Percentiles rank a stretch among this genome's conserved stretches.
These are phyloP conservation scores for Pestalotiopsis sp. DNA, from an alignment of 2,329 filamentous ascomycete genomes.

Conservation along the genomic window DNA sequence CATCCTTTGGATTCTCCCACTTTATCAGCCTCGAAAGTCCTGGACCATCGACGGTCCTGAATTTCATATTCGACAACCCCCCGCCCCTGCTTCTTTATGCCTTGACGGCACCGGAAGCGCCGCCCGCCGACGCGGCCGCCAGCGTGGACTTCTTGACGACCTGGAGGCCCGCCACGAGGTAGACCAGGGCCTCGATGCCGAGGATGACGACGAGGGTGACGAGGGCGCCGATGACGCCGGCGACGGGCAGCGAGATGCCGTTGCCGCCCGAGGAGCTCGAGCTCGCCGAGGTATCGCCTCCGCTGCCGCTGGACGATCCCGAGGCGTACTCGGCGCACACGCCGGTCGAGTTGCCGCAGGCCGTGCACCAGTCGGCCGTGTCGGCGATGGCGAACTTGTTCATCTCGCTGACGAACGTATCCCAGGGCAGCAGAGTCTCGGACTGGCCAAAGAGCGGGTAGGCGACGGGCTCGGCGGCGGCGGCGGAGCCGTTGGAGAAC, in stretches of 20 bases:
- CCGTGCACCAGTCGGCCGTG: conserved; percentile 68
- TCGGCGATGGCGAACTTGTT: conserved; percentile 65
- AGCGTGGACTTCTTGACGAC: conserved; percentile 48
- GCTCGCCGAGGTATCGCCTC: conserved; percentile 22
- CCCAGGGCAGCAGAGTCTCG: conserved; percentile 62
- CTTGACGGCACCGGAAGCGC: conserved; percentile 8
- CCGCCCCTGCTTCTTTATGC: neutral
- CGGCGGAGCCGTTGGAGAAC: conserved; percentile 59
- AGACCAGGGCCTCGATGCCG: conserved; percentile 42
- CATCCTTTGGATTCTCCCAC: no score
- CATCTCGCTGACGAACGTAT: conserved; percentile 65
- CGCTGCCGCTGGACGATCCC: conserved; percentile 7
- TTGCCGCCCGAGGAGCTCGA: conserved; percentile 22
- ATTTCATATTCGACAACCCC: no score
- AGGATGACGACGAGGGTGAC: conserved; percentile 55
- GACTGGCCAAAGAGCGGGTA: conserved; percentile 63
- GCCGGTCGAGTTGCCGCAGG: conserved; percentile 72
- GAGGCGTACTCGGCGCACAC: conserved; percentile 53
- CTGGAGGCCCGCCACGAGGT: conserved; percentile 44
- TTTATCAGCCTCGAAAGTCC: no score
- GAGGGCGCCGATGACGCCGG: conserved; percentile 78
- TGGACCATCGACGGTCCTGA: no score
- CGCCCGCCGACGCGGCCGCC: conserved; percentile 14
- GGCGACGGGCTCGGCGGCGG: conserved; percentile 47
- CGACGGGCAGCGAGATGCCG: conserved; percentile 68